Conservation (phyloP, 768 basidiomycete species). For the Russula ochroleuca region DNA sequence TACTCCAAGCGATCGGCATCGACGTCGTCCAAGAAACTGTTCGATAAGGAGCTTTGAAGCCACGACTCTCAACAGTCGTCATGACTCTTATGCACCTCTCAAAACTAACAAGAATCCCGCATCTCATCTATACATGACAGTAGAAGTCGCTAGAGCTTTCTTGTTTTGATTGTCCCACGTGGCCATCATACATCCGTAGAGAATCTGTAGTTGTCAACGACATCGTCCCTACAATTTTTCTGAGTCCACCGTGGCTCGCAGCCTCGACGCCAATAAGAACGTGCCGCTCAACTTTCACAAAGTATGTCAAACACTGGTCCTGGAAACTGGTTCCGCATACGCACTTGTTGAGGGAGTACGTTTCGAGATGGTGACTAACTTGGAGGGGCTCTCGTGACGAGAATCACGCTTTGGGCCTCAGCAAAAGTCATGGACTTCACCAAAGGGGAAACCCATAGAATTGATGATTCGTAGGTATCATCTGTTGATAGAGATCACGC, state of each 20-base stretch:
- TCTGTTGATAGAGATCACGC: too few species aligned
- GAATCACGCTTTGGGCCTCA: too few species aligned
- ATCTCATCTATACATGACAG: conserved; percentile 5
- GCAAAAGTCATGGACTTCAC: too few species aligned
- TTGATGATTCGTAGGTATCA: too few species aligned
- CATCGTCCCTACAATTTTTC: conserved; percentile 69
- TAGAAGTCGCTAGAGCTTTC: conserved; percentile 9
- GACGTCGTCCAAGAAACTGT: conserved; percentile 17
- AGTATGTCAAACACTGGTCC: too few species aligned
- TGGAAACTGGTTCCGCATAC: too few species aligned
- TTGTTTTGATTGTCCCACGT: not conserved
- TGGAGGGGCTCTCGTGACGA: too few species aligned
- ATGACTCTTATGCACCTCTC: not conserved
- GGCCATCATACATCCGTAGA: conserved; percentile 20
- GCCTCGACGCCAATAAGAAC: conserved; percentile 70
- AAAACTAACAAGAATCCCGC: not conserved
- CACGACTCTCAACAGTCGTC: conserved; percentile 21
- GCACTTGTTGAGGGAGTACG: too few species aligned
- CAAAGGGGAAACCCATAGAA: too few species aligned
- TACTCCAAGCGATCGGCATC: conserved; percentile 52
- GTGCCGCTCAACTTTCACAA: too few species aligned
- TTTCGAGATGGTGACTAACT: too few species aligned
- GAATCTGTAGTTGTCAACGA: conserved; percentile 43
- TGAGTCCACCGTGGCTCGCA: conserved; percentile 76
- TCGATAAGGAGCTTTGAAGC: conserved; percentile 33